Evolutionary conservation across 2,329 filamentous ascomycete genomes (phyloP).

Genomic region (Colletotrichum lupini): DNA sequence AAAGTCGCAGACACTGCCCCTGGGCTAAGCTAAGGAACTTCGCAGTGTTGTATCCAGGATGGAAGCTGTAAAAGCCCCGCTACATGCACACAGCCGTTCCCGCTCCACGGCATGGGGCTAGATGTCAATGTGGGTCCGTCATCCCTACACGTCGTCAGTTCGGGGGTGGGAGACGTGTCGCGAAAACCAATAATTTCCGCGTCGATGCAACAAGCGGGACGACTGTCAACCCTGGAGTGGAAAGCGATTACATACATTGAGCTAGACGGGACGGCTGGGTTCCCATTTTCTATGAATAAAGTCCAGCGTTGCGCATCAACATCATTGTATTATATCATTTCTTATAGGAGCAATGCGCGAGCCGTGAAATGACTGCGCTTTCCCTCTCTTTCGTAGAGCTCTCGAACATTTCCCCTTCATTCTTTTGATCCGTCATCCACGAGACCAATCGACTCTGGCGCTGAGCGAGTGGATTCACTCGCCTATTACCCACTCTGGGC

Average conservation of each 20-base stretch:
- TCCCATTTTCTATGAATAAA: background rate
- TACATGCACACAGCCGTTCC: constrained; percentile 3
- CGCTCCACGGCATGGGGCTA: background rate
- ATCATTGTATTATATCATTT: background rate
- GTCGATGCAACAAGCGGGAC: constrained; percentile 5
- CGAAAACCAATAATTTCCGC: constrained; percentile 9
- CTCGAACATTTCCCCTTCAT: background rate
- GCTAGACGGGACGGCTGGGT: background rate
- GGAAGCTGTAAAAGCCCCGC: background rate
- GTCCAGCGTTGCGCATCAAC: constrained; percentile 3
- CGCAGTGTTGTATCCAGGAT: background rate
- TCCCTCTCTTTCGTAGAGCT: background rate
- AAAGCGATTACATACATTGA: constrained; percentile 1
- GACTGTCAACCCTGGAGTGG: background rate
- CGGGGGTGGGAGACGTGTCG: constrained; percentile 1
- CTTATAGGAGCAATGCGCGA: constrained; percentile 5
- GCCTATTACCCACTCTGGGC: background rate
- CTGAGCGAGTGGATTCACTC: background rate
- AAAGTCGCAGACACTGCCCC: too few species aligned
- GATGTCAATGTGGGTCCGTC: background rate
- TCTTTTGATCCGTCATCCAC: background rate
- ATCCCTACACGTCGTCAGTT: background rate
- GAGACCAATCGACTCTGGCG: background rate
- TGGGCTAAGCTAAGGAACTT: too few species aligned
- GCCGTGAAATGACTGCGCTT: constrained; percentile 21